Evolutionary conservation across 192 early-diverging fungal species (phyloP), one percentile per base, ranked within the genome.

Genomic region (Podila verticillata): DNA sequence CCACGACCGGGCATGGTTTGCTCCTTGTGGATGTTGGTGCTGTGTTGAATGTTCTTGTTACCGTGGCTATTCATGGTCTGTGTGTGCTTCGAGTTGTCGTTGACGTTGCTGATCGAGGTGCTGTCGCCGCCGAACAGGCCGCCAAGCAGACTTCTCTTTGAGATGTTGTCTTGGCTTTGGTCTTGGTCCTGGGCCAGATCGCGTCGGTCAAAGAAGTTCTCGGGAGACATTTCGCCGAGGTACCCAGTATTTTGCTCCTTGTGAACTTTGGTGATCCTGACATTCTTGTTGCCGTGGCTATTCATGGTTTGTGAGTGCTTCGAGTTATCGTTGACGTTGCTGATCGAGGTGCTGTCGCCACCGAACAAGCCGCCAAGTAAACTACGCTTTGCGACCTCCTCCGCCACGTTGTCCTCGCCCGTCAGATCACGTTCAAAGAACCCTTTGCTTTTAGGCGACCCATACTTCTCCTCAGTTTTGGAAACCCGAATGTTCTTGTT

Each of bases 251-350:
- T 12, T 31, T 35, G 57, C 12, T 60, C 22, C 19, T 59, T 48
- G 28, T 48, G 22, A 17, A 29, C n/a, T 5, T 48, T 44, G 15
- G 39, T 66, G 31, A 66, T 36, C 28, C 13, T 34, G 3, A 47
- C 51, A 22, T 66, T 29, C 5, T 47, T 59, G 57, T 74, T 74
- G 24, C 59, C 34, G 20, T 66, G 65, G 9, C n/a, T 20, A 5
- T 74, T 66, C 65, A 74, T 61, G 6, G 58, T 74, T 30, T 65
- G 56, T 1, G 32, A 61, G 59, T 66, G 63, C 48, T 66, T n/a
- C 2, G 59, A 61, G 57, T 61, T 74, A 24, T 74, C 63, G 19
- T 74, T 51, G n/a, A 66, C 65, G 8, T 66, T 74, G 48, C 48
- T 62, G 26, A 61, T 61, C 29, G 64, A 66, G 6, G 54, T 66